Evolutionary conservation across 768 basidiomycete genomes (phyloP).

Genomic region (Podaxis sp.): DNA sequence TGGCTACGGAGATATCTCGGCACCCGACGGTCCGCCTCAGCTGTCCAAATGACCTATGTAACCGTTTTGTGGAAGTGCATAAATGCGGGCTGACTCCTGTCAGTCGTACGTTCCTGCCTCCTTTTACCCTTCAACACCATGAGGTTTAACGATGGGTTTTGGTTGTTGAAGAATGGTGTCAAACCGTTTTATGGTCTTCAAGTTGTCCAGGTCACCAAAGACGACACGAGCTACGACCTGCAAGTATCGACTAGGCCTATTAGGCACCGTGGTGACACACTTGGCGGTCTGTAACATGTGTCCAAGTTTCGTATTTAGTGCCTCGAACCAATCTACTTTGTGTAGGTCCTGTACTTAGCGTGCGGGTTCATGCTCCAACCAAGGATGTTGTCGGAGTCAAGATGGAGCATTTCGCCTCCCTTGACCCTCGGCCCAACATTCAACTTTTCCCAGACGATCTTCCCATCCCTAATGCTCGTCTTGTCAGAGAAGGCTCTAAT

Average conservation of each 20-base stretch:
- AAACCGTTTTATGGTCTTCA: constrained; percentile 60
- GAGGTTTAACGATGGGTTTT: constrained; percentile 75
- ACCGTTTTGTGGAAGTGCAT: neutral
- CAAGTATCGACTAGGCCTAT: constrained; percentile 60
- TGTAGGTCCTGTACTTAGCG: constrained; percentile 44
- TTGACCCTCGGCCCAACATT: constrained; percentile 41
- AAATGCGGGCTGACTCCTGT: neutral
- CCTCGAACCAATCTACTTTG: neutral
- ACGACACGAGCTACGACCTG: constrained; percentile 46
- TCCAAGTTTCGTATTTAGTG: neutral
- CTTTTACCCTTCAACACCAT: constrained; percentile 25
- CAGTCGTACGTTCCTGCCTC: neutral
- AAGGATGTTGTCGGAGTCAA: constrained; percentile 53
- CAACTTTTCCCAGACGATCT: constrained; percentile 60
- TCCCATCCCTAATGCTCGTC: constrained; percentile 37
- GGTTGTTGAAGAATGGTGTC: constrained; percentile 60
- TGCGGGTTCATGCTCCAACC: constrained; percentile 51
- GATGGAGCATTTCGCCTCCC: constrained; percentile 48
- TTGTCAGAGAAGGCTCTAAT: constrained; percentile 28
- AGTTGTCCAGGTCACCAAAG: constrained; percentile 44
- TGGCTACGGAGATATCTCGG: constrained; percentile 6
- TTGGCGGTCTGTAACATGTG: constrained; percentile 38
- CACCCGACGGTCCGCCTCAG: neutral
- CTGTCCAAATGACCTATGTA: constrained; percentile 9
- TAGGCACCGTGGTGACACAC: constrained; percentile 58